Evolutionary conservation across 352 stramenopile species (phyloP), one percentile per base, ranked within the genome.

Genomic region (Pythium sp.): DNA sequence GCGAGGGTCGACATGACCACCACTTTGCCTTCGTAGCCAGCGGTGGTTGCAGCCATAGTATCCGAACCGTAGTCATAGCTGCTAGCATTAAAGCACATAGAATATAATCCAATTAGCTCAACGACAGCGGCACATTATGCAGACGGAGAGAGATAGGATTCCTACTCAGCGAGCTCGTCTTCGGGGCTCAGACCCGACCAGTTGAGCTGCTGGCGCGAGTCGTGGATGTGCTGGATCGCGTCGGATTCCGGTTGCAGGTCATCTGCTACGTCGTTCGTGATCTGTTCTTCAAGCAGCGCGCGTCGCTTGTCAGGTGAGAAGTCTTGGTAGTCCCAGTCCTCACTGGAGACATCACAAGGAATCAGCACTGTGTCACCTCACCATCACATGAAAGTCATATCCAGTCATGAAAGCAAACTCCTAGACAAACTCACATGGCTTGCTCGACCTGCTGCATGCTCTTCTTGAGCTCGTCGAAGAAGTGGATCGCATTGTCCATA

Each of bases 251-350:
- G 72, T 2, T 64, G 46, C 3, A 67, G 62, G 22, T 81, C 78
- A 24, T 90, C 79, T 0, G 68, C 67, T 15, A 74, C 66, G 36
- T 86, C 80, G 51, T 65, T 67, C 22, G 70, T 62, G 65, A 86
- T 72, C 54, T 87, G 77, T 54, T 85, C 78, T 5, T 87, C 82
- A 0, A 90, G 74, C 51, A 90, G 64, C 15, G 82, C 76, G 36
- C 73, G 81, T n/a, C 82, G 73, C 71, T 86, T 87, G 67, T 90
- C 82, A 0, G 80, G 82, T 5, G 80, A 83, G 55, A 90, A 90
- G 65, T 87, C 79, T 64, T 89, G 82, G 62, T 84, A 90, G 69
- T 90, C 82, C 82, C 82, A 90, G 59, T 89, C 80, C 69, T 90
- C 80, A 71, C 82, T 90, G 38, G 14, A 4, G 1, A 5, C 18